phyloP scores from a whole-genome alignment of 139 green algal genomes.

The Pseudopediastrum boryanum region DNA sequence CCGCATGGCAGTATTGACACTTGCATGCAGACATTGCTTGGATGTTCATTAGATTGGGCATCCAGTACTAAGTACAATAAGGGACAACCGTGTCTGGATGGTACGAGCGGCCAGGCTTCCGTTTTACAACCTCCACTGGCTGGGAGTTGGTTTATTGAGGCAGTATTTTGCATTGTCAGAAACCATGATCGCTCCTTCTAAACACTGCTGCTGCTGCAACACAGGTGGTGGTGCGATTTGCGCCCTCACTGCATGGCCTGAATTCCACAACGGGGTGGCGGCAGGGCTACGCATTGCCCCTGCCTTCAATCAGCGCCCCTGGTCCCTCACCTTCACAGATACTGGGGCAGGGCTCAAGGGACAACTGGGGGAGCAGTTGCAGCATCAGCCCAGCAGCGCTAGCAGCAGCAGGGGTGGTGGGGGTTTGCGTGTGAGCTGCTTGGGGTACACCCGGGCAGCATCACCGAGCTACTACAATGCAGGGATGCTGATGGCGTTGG shows the following conservation, averaged over 20 bases:
- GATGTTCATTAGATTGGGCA: too few relatives aligned
- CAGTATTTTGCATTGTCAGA: constrained; percentile 1
- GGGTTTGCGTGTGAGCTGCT: too few relatives aligned
- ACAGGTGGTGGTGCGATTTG: constrained; percentile 59
- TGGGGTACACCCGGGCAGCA: constrained; percentile 74
- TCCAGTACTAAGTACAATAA: too few relatives aligned
- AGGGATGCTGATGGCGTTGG: constrained; percentile 91
- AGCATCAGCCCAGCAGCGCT: not conserved
- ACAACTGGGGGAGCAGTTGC: not conserved
- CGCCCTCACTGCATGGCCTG: constrained; percentile 88
- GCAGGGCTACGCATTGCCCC: constrained; percentile 72
- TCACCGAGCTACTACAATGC: constrained; percentile 81
- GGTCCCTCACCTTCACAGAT: too few relatives aligned
- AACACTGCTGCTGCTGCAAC: not conserved
- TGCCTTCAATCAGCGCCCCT: not conserved
- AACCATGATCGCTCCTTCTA: too few relatives aligned
- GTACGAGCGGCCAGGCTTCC: too few relatives aligned
- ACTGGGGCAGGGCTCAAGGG: too few relatives aligned
- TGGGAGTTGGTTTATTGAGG: too few relatives aligned
- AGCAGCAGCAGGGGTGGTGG: not conserved
- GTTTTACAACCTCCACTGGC: too few relatives aligned
- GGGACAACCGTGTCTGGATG: too few relatives aligned
- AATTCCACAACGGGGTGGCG: constrained; percentile 97
- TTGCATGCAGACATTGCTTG: too few relatives aligned
- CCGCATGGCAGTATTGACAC: too few relatives aligned